These are phyloP conservation scores for Leucogyrophana mollusca DNA, from an alignment of 768 basidiomycete species.

Conservation along the genomic window DNA sequence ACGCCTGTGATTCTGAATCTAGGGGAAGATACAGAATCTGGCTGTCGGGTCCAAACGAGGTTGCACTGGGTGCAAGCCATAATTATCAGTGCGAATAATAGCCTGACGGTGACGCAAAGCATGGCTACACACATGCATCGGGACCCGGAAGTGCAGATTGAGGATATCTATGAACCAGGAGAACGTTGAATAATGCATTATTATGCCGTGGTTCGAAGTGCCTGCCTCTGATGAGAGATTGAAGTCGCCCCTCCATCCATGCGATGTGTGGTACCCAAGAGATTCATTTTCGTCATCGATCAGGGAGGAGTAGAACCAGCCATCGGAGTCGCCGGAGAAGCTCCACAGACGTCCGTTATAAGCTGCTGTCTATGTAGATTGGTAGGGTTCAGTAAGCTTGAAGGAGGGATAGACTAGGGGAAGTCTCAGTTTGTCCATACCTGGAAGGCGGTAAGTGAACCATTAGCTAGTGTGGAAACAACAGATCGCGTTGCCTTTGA, in stretches of 20 bases:
- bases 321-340: conserved; percentile 51
- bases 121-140: conserved; percentile 44
- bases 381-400: not conserved
- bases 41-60: conserved; percentile 53
- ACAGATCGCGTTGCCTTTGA: conserved; percentile 27
- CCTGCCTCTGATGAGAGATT: conserved; percentile 32
- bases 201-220: conserved; percentile 1
- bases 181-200: not conserved
- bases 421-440: conserved; percentile 31
- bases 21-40: conserved; percentile 45
- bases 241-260: conserved; percentile 41
- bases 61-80: conserved; percentile 42
- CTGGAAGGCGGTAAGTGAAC: conserved; percentile 45
- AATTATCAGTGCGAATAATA: conserved; percentile 1
- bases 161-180: conserved; percentile 40
- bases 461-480: conserved; percentile 30
- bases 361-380: conserved; percentile 28
- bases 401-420: not conserved
- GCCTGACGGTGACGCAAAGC: conserved; percentile 1
- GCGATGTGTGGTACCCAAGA: conserved; percentile 6
- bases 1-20: conserved; percentile 41
- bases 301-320: conserved; percentile 47
- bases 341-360: conserved; percentile 31
- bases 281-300: conserved; percentile 8
- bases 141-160: conserved; percentile 46